Evolutionary conservation across 495 filamentous ascomycete species (phyloP).

Genomic region (Haplographium delicatum): DNA sequence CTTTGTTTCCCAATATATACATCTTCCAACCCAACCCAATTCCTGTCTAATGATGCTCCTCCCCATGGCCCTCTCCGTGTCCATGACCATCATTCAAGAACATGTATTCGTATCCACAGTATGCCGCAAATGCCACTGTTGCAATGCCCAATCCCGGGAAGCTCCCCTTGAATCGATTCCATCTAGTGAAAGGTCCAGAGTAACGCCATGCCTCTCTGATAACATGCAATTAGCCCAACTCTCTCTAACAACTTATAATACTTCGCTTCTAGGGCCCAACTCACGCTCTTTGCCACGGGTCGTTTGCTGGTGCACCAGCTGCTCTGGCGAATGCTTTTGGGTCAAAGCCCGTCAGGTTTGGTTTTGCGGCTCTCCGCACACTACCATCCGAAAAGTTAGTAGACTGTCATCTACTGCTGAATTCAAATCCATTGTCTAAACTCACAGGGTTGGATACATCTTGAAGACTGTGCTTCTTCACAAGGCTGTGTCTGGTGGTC

Average conservation of each 20-base stretch:
- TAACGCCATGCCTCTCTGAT: conserved; percentile 91
- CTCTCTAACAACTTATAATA: too few species aligned
- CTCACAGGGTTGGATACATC: conserved; percentile 21
- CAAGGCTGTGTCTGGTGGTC: conserved; percentile 13
- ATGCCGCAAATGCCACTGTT: conserved; percentile 81
- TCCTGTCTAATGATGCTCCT: conserved; percentile 36
- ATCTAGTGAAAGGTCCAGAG: conserved; percentile 79
- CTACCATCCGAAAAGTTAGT: background rate
- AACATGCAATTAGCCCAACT: background rate
- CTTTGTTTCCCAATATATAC: conserved; percentile 22
- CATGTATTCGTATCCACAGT: conserved; percentile 82
- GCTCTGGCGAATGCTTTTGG: conserved; percentile 64
- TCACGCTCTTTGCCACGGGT: conserved; percentile 62
- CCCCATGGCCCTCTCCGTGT: conserved; percentile 27
- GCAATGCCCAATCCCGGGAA: conserved; percentile 92
- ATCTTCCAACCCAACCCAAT: background rate
- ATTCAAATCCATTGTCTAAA: conserved; percentile 8
- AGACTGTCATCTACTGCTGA: background rate
- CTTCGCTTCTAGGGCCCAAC: too few species aligned
- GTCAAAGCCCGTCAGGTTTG: conserved; percentile 84
- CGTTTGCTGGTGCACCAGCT: conserved; percentile 60
- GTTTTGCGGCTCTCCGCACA: conserved; percentile 34
- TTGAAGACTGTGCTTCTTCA: conserved; percentile 17
- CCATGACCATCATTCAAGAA: conserved; percentile 75
- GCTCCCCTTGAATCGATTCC: conserved; percentile 76